Evolutionary conservation across 1,139 yeast genomes (phyloP).

Genomic region (Zygosaccharomyces pseudobailii): DNA sequence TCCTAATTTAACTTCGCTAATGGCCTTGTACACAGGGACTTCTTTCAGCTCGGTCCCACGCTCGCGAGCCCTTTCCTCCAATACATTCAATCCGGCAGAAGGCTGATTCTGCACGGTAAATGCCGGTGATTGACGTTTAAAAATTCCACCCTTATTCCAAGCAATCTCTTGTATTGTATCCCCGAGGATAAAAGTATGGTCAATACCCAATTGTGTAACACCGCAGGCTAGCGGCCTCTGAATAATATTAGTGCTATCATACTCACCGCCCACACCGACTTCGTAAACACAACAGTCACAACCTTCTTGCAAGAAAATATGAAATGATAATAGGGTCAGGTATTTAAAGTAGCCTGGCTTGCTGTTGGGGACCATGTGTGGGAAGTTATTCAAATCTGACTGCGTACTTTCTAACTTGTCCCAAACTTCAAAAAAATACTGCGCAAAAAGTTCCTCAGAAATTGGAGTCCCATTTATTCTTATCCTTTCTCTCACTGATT

Average conservation of each 20-base stretch:
- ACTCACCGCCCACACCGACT: conserved; percentile 98
- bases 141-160: conserved; percentile 95
- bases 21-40: conserved; percentile 43
- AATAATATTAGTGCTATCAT: conserved; percentile 88
- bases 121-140: conserved; percentile 65
- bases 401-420: conserved; percentile 61
- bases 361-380: conserved; percentile 63
- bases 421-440: conserved; percentile 93
- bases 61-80: conserved; percentile 63
- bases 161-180: conserved; percentile 84
- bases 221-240: conserved; percentile 81
- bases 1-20: conserved; percentile 54
- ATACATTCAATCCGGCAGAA: conserved; percentile 48
- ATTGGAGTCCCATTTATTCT: conserved; percentile 85
- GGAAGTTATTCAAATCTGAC: conserved; percentile 56
- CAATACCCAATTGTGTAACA: conserved; percentile 82
- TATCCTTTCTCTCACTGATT: conserved; percentile 88
- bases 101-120: conserved; percentile 58
- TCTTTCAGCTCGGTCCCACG: conserved; percentile 48
- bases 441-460: conserved; percentile 70
- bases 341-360: conserved; percentile 94
- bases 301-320: conserved; percentile 79
- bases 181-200: conserved; percentile 88
- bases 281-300: conserved; percentile 93
- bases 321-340: conserved; percentile 84